Conservation (phyloP, 352 stramenopile species). For the Globisporangium middletonii region DNA sequence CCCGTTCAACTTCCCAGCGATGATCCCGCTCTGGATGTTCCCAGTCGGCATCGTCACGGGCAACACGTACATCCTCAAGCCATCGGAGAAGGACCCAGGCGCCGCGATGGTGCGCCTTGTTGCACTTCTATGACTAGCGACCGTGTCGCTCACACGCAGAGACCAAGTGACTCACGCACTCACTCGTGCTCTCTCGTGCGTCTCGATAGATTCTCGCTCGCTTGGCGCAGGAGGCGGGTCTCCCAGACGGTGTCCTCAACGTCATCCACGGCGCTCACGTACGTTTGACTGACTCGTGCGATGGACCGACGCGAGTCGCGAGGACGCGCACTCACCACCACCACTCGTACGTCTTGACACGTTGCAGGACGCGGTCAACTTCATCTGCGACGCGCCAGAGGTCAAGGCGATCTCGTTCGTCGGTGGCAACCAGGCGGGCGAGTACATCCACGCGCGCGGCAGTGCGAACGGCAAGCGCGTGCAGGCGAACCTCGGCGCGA, state of each 20-base stretch:
- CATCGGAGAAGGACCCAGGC: constrained; percentile 90
- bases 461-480: constrained; percentile 91
- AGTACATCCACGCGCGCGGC: constrained; percentile 92
- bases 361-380: constrained; percentile 88
- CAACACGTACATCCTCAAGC: constrained; percentile 98
- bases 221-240: constrained; percentile 89
- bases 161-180: not conserved
- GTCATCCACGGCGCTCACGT: constrained; percentile 86
- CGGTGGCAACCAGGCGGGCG: constrained; percentile 88
- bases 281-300: constrained; percentile 11
- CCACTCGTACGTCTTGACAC: constrained; percentile 7
- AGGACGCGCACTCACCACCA: not conserved
- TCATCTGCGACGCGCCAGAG: constrained; percentile 91
- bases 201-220: constrained; percentile 77
- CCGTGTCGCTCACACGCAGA: not conserved
- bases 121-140: not conserved
- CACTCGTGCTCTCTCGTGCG: not conserved
- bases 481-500: constrained; percentile 95
- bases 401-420: constrained; percentile 97
- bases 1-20: constrained; percentile 96
- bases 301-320: not conserved
- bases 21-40: constrained; percentile 96
- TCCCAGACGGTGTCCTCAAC: constrained; percentile 95
- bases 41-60: constrained; percentile 85
- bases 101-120: constrained; percentile 61